phyloP scores from a whole-genome alignment of 2,329 filamentous ascomycete species.

The Onygena corvina region DNA sequence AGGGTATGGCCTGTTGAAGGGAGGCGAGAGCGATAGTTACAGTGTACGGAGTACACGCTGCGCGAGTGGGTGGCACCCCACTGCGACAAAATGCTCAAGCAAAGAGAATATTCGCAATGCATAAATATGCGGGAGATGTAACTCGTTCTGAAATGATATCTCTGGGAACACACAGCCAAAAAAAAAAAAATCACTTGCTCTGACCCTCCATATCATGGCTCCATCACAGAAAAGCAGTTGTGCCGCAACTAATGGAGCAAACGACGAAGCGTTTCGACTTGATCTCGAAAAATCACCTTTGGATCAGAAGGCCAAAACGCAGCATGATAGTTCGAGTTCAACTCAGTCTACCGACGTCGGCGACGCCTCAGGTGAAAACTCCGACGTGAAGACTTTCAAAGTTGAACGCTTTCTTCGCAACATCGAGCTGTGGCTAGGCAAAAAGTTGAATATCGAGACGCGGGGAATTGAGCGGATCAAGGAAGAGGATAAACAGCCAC shows the following conservation, averaged over 20 bases:
- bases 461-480: constrained; percentile 39
- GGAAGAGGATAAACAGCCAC: constrained; percentile 34
- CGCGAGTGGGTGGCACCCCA: no score
- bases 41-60: no score
- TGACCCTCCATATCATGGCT: not conserved
- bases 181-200: not conserved
- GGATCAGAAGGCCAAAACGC: not conserved
- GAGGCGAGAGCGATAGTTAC: no score
- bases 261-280: not conserved
- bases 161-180: no score
- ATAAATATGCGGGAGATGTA: no score
- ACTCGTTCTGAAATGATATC: no score
- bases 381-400: not conserved
- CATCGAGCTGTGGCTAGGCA: constrained; percentile 34
- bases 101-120: no score
- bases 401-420: constrained; percentile 11
- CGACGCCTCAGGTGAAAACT: not conserved
- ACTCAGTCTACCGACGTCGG: not conserved
- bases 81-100: no score
- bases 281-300: not conserved
- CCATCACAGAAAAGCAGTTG: not conserved
- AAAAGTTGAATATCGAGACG: constrained; percentile 37
- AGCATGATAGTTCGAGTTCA: not conserved
- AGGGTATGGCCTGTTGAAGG: no score
- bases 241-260: not conserved